Evolutionary conservation across 345 rosid species (phyloP), one percentile per base, ranked within the genome.

Genomic region (Dovyalis caffra): DNA sequence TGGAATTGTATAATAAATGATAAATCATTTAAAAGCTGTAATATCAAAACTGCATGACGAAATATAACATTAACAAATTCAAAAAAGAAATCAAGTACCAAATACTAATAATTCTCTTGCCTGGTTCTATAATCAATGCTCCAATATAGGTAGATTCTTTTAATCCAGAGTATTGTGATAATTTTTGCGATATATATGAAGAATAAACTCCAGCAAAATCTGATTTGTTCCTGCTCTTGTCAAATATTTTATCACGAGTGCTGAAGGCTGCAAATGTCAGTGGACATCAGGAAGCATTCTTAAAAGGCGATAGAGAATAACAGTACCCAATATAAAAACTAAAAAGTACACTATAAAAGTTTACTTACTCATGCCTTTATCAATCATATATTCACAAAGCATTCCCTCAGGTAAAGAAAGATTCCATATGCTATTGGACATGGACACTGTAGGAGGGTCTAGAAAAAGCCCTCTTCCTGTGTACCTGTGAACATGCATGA

Each of bases 91-190:
- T n/a, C n/a, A n/a, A n/a, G n/a, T n/a, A n/a, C n/a, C n/a, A n/a
- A n/a, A n/a, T n/a, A 38, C 28, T 57, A 69, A 56, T 51, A 5
- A 33, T 15, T 71, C 26, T 56, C 93, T 85, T 86, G 81, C 99
- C 95, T 88, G 99, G 98, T 85, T 95, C 99, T 65, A 95, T 86
- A 74, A 95, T 88, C 78, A 93, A 85, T 64, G 99, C 97, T 78
- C 96, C 99, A 47, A 93, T 83, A 61, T 75, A 84, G 65, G 60
- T 60, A 37, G 78, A 67, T 66, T 80, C 84, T 18, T 66, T 49
- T 61, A n/a, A 61, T 75, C 78, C 86, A 16, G 88, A 71, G 79
- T 62, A 64, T 26, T 79, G 81, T 56, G 65, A 79, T 64, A 95
- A 76, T 33, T 86, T 86, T 28, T 88, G 72, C 9, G 91, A 89